Evolutionary conservation across 1,139 yeast species (phyloP).

Genomic region (Nakaseomyces nivariensis): DNA sequence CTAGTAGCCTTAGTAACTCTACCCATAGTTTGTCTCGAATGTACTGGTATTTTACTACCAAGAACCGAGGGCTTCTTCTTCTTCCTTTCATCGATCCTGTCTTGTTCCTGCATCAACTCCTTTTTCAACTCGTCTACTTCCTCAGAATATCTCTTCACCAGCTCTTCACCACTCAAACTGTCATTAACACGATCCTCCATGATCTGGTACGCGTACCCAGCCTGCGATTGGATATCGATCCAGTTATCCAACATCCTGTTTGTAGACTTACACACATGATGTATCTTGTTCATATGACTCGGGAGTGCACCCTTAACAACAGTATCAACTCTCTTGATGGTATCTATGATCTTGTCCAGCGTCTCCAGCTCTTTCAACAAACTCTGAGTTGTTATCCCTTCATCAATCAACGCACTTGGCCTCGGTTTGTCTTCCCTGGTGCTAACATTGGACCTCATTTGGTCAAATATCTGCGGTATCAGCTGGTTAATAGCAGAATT

Average conservation of each 20-base stretch:
- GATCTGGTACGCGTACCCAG: conserved; percentile 23
- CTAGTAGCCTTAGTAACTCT: conserved; percentile 3
- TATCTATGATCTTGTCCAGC: conserved; percentile 24
- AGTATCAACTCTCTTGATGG: conserved; percentile 20
- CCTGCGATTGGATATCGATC: conserved; percentile 28
- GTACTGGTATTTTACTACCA: not conserved
- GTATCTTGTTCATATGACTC: conserved; percentile 19
- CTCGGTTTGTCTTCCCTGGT: not conserved
- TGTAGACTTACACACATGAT: conserved; percentile 24
- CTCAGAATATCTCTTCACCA: conserved; percentile 7
- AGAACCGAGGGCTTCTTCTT: not conserved
- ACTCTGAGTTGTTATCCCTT: conserved; percentile 23
- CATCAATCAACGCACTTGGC: conserved; percentile 4
- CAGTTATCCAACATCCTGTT: conserved; percentile 26
- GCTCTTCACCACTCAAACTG: conserved; percentile 10
- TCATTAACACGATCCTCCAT: conserved; percentile 20
- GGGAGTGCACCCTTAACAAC: conserved; percentile 16
- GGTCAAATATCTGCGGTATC: conserved; percentile 26
- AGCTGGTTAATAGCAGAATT: conserved; percentile 18
- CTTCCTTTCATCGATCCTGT: conserved; percentile 5
- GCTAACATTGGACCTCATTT: conserved; percentile 22
- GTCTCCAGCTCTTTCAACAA: conserved; percentile 23
- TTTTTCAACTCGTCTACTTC: conserved; percentile 17
- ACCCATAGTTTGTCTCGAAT: not conserved
- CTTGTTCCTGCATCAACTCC: conserved; percentile 11